A percentile compares a stretch with the other conserved stretches of the same genome.
Evolutionary conservation across 2,329 filamentous ascomycete genomes (phyloP).

Genomic region (Diaporthe velutina): DNA sequence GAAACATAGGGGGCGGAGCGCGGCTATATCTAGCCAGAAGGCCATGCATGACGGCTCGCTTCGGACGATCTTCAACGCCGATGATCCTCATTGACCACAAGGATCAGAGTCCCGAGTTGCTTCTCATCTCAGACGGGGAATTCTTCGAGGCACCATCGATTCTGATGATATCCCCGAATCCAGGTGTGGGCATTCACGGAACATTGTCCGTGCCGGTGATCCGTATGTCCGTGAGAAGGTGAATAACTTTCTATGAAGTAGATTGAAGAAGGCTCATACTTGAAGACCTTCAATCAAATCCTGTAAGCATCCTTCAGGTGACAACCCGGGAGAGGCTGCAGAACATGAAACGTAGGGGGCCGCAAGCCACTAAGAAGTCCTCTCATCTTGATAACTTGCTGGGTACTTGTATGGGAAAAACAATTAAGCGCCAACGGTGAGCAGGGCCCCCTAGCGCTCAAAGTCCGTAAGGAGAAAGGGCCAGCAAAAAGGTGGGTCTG

Average conservation of each 20-base stretch:
- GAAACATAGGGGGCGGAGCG: constrained; percentile 30
- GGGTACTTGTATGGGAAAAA: constrained; percentile 1
- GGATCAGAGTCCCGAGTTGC: not conserved
- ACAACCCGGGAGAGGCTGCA: constrained; percentile 19
- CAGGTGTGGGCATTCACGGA: not conserved
- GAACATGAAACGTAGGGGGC: constrained; percentile 11
- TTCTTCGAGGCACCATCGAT: not conserved
- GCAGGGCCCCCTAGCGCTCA: constrained; percentile 4
- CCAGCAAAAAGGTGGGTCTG: constrained; percentile 10
- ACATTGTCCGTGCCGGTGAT: not conserved
- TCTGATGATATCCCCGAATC: not conserved
- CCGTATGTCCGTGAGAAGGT: not conserved
- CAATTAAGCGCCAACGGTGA: constrained; percentile 6
- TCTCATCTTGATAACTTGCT: constrained; percentile 23
- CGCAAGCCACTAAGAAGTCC: constrained; percentile 3
- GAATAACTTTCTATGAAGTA: not conserved
- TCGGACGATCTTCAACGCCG: constrained; percentile 17
- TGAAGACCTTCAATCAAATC: constrained; percentile 3
- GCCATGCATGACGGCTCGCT: constrained; percentile 26
- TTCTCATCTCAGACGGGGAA: constrained; percentile 12
- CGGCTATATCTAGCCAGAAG: constrained; percentile 20
- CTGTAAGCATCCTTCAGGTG: constrained; percentile 21
- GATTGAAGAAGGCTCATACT: not conserved
- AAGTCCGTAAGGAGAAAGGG: not conserved
- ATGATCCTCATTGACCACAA: not conserved